These are phyloP conservation scores for Urochloa ruziziensis DNA, from an alignment of 176 grass and related monocot species.

Conservation along the genomic window DNA sequence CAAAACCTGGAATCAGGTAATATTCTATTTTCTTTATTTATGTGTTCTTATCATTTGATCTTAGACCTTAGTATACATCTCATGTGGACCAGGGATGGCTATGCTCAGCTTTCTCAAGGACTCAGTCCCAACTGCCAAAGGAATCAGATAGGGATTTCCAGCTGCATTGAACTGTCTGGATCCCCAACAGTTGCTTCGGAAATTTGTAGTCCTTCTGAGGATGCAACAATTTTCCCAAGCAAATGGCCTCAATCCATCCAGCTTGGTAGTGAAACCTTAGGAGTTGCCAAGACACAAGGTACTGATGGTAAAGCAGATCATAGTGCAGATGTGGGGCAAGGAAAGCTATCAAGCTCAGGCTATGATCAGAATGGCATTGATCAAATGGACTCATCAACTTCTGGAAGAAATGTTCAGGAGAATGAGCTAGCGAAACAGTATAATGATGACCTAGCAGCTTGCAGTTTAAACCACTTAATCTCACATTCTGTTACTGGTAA, in stretches of 20 bases:
- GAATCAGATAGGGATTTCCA: conserved; percentile 29
- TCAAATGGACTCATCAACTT: conserved; percentile 20
- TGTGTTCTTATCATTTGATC: not conserved
- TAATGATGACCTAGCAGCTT: conserved; percentile 42
- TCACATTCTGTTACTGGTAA: conserved; percentile 31
- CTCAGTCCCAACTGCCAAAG: conserved; percentile 28
- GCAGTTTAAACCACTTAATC: conserved; percentile 57
- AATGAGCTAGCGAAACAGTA: conserved; percentile 37
- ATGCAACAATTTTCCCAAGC: conserved; percentile 19
- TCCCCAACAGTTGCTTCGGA: conserved; percentile 43
- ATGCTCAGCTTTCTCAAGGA: conserved; percentile 27
- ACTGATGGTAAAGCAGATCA: conserved; percentile 29
- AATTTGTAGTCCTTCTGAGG: conserved; percentile 29
- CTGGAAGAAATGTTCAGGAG: conserved; percentile 24
- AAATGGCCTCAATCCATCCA: conserved; percentile 1
- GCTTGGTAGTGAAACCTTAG: not conserved
- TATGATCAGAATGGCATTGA: conserved; percentile 34
- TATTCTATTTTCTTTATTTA: not conserved
- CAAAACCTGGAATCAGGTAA: conserved; percentile 37
- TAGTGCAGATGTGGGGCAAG: not conserved
- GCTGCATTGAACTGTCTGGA: conserved; percentile 25
- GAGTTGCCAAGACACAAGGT: conserved; percentile 29
- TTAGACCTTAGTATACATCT: conserved; percentile 4
- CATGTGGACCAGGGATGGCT: conserved; percentile 35
- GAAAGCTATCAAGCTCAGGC: not conserved